Evolutionary conservation across 805 yeast species (phyloP).

Genomic region (Spathaspora hagerdaliae): DNA sequence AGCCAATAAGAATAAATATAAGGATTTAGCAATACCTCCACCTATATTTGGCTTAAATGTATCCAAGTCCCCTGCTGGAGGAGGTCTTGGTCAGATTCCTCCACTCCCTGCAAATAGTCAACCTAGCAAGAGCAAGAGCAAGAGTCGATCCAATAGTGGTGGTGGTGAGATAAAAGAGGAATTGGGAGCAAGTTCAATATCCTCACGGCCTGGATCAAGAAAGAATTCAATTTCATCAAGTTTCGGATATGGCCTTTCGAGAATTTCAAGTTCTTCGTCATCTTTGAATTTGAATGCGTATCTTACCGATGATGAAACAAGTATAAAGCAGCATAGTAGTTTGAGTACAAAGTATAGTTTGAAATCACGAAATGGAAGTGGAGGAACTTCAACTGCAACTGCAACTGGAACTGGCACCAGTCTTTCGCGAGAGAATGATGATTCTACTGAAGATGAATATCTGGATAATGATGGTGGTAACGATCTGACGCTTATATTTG

Average conservation of each 20-base stretch:
- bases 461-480: slow-evolving; percentile 5
- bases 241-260: slow-evolving; percentile 19
- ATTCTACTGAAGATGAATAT: background rate
- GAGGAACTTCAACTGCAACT: background rate
- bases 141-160: background rate
- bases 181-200: background rate
- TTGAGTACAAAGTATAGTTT: slow-evolving; percentile 1
- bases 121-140: background rate
- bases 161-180: too few species aligned
- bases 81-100: background rate
- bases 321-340: slow-evolving; percentile 1
- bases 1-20: slow-evolving; percentile 7
- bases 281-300: slow-evolving; percentile 40
- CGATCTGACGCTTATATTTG: slow-evolving; percentile 10
- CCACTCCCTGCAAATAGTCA: background rate
- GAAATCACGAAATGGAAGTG: background rate
- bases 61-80: background rate
- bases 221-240: slow-evolving; percentile 25
- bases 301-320: slow-evolving; percentile 29
- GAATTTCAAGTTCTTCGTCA: slow-evolving; percentile 37
- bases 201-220: slow-evolving; percentile 13
- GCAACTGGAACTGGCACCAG: too few species aligned
- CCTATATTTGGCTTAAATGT: slow-evolving; percentile 22
- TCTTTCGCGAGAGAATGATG: too few species aligned
- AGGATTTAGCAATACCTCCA: slow-evolving; percentile 36